Conservation (phyloP, 495 filamentous ascomycete species). For the Clavariopsis aquatica region DNA sequence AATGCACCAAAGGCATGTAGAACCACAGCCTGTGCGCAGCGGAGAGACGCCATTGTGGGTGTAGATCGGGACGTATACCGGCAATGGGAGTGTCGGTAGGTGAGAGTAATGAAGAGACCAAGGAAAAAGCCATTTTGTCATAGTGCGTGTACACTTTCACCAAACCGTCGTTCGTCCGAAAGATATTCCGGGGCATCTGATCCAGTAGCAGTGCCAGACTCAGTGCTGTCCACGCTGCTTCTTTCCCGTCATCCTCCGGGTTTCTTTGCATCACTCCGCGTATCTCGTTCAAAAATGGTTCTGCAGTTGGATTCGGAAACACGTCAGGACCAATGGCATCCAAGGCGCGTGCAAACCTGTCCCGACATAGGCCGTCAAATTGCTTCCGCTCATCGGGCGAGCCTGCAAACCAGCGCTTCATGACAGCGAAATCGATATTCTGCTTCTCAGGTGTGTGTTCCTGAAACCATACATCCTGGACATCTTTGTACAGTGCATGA, state of each 20-base stretch:
- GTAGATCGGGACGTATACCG: slow-evolving; percentile 28
- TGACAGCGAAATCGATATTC: slow-evolving; percentile 7
- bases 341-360: slow-evolving; percentile 39
- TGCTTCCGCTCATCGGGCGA: slow-evolving; percentile 38
- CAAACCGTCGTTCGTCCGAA: slow-evolving; percentile 43
- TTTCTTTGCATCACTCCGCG: slow-evolving; percentile 18
- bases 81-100: slow-evolving; percentile 8
- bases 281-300: slow-evolving; percentile 45
- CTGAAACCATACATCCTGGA: slow-evolving; percentile 39
- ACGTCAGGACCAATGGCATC: slow-evolving; percentile 43
- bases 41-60: slow-evolving; percentile 25
- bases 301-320: slow-evolving; percentile 41
- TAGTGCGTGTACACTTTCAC: slow-evolving; percentile 49
- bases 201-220: slow-evolving; percentile 51
- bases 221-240: slow-evolving; percentile 40
- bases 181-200: slow-evolving; percentile 53
- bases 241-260: slow-evolving; percentile 20
- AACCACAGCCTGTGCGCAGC: slow-evolving; percentile 46
- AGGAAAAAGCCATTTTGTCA: slow-evolving; percentile 47
- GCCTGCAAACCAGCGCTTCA: slow-evolving; percentile 41
- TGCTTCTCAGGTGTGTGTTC: slow-evolving; percentile 19
- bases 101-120: slow-evolving; percentile 12
- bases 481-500: slow-evolving; percentile 32
- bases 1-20: slow-evolving; percentile 50
- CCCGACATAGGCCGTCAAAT: slow-evolving; percentile 42